phyloP scores from a whole-genome alignment of 2,329 filamentous ascomycete species.

The Trichoderma guizhouense region DNA sequence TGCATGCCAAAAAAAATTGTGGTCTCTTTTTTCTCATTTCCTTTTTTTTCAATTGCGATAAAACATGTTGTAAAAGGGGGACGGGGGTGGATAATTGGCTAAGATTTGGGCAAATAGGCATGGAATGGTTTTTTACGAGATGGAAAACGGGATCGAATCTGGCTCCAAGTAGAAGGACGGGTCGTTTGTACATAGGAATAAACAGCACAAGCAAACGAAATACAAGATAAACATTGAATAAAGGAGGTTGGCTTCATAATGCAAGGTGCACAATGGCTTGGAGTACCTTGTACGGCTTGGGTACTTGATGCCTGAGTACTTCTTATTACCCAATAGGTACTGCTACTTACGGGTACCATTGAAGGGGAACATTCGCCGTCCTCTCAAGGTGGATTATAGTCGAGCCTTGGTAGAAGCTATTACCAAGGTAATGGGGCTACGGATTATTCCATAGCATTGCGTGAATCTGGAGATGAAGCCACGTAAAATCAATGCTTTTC shows the following conservation, averaged over 20 bases:
- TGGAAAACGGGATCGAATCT: background rate
- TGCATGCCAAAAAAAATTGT: background rate
- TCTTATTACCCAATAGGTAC: background rate
- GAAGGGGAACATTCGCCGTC: too few species aligned
- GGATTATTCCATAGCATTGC: background rate
- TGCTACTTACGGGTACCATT: background rate
- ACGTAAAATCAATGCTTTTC: background rate
- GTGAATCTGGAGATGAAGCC: background rate
- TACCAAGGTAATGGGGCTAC: background rate
- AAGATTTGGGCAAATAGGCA: conserved; percentile 1
- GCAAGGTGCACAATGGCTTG: background rate
- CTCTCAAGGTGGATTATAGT: background rate
- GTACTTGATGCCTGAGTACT: background rate
- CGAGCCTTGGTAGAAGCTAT: background rate
- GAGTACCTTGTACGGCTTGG: too few species aligned
- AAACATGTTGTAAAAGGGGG: background rate
- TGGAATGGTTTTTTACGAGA: conserved; percentile 1
- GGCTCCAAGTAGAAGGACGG: background rate
- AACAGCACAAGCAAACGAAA: conserved; percentile 16
- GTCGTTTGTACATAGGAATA: conserved; percentile 15
- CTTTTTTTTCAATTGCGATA: background rate
- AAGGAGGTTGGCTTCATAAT: background rate
- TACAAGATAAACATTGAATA: background rate
- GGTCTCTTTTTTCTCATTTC: background rate
- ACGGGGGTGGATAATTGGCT: background rate